Conservation (phyloP, 805 yeast species). For the Wickerhamiella sergipiensis region DNA sequence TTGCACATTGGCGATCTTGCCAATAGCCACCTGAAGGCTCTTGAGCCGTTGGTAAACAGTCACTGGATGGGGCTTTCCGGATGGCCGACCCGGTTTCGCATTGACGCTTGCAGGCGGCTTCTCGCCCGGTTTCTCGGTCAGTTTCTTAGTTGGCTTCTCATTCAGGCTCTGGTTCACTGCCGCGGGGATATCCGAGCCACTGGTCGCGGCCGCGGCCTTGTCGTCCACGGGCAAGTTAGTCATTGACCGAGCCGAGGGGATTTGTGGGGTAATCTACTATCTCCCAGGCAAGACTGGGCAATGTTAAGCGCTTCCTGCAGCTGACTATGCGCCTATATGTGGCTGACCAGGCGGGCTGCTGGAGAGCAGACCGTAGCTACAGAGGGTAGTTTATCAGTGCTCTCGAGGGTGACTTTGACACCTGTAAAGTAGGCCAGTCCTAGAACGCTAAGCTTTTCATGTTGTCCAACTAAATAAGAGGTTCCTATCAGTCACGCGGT, state of each 20-base stretch:
- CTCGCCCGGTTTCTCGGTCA: background rate
- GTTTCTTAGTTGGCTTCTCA: background rate
- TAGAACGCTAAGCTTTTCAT: too few relatives aligned
- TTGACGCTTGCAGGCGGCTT: too few relatives aligned
- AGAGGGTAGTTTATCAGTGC: too few relatives aligned
- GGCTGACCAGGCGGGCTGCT: too few relatives aligned
- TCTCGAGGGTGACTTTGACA: too few relatives aligned
- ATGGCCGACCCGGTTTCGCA: background rate
- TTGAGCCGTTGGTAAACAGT: slow-evolving; percentile 9
- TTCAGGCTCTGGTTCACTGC: background rate
- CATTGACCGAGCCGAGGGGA: background rate
- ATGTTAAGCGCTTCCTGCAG: too few relatives aligned
- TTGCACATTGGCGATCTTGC: slow-evolving; percentile 8
- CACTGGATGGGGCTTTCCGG: background rate
- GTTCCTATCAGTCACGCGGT: too few relatives aligned
- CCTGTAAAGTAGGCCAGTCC: too few relatives aligned
- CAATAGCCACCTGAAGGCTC: slow-evolving; percentile 5
- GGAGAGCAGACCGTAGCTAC: too few relatives aligned
- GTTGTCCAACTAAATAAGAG: too few relatives aligned
- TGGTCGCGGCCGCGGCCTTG: background rate
- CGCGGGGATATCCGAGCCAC: background rate
- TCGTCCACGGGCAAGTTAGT: background rate
- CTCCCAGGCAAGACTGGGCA: too few relatives aligned
- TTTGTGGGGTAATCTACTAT: background rate
- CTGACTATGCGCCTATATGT: too few relatives aligned